phyloP scores from a whole-genome alignment of 352 stramenopile genomes.

The Phytopythium oedochilum region DNA sequence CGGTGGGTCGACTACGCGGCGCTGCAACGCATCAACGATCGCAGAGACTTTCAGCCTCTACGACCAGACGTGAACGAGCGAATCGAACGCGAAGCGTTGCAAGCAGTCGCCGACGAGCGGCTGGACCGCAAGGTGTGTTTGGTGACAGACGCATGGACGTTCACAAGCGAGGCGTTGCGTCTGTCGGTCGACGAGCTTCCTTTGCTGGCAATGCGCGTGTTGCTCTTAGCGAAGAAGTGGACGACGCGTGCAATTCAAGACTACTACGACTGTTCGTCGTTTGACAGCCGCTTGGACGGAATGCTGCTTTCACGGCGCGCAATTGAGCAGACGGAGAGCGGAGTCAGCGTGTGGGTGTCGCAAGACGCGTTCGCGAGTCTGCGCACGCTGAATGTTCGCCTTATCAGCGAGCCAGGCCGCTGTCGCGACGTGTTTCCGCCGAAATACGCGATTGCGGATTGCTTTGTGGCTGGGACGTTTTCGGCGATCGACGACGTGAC shows the following conservation, averaged over 20 bases:
- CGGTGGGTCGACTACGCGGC: too few species aligned
- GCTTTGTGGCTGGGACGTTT: constrained; percentile 15
- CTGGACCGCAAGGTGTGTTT: too few species aligned
- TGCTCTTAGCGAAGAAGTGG: not conserved
- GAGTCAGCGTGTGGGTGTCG: constrained; percentile 10
- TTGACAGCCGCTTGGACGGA: constrained; percentile 5
- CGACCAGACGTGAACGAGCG: too few species aligned
- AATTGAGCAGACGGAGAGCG: constrained; percentile 2
- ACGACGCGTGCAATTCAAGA: constrained; percentile 1
- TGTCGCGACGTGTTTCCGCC: constrained; percentile 9
- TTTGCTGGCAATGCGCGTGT: constrained; percentile 2
- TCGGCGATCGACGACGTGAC: constrained; percentile 9
- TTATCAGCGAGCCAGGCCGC: not conserved
- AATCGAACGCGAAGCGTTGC: too few species aligned
- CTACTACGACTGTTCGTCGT: constrained; percentile 16
- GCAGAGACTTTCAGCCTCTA: too few species aligned
- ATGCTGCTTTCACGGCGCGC: constrained; percentile 9
- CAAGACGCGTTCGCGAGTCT: constrained; percentile 2
- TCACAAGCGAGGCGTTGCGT: too few species aligned
- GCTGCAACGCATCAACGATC: too few species aligned
- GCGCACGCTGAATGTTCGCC: not conserved
- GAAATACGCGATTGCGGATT: constrained; percentile 18
- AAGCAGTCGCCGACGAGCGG: too few species aligned
- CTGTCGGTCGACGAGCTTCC: constrained; percentile 4
- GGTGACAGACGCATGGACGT: too few species aligned